Evolutionary conservation across 345 rosid genomes (phyloP), one percentile per base, ranked within the genome.

Genomic region (Syzygium jambos): DNA sequence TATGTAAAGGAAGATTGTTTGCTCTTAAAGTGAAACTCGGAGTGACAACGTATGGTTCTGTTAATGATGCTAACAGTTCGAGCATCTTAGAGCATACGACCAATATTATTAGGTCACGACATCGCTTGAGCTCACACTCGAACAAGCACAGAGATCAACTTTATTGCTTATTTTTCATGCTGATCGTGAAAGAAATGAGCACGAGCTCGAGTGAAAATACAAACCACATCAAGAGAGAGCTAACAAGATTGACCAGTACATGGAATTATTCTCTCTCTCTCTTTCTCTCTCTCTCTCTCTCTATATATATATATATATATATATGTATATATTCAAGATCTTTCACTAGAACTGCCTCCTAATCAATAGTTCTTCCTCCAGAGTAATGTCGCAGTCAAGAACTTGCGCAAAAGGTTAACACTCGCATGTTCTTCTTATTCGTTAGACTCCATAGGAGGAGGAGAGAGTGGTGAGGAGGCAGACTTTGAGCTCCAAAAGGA

Each of bases 401-500:
- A 65, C 78, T 38, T 65, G 78, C 78, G 16, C 30, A 29, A 65
- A 30, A 65, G 22, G 43, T 30, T 15, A 15, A 41, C 9, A 22
- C 85, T 46, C 52, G 2, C 3, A 73, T 6, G 57, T 14, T 57
- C 85, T 51, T 78, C 46, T 86, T 51, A 13, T n/a, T 65, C 78
- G 59, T 88, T 87, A 43, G 85, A 78, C 55, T 13, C 77, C 38
- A 17, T 46, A 15, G 52, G 73, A 30, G 88, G 52, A 77, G 25
- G 56, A 78, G 52, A 87, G 19, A 25, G 73, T 5, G 52, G 73
- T 25, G 78, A 87, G 85, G 29, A 80, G 85, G 61, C 73, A 23
- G 17, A 84, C 56, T 87, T 87, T 87, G 88, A 80, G 88, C 25
- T 87, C 77, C 41, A 87, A 84, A 49, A 78, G 84, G 88, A 61